Conservation (phyloP, 768 basidiomycete species). For the Boletus patriciae region DNA sequence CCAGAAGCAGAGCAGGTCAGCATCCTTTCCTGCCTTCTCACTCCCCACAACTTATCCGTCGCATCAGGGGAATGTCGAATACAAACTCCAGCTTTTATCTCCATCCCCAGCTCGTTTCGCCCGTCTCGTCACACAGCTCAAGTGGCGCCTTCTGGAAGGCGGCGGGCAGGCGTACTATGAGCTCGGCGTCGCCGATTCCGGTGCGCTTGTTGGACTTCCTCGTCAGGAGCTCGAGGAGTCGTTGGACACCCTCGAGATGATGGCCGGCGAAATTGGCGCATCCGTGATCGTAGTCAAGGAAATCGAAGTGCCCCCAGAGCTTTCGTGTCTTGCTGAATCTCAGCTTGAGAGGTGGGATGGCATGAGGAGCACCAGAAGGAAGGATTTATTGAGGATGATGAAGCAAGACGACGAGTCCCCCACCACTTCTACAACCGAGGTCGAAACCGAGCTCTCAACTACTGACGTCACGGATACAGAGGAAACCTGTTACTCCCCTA, state of each 20-base stretch:
- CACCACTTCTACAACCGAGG: slow-evolving; percentile 38
- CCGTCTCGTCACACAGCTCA: slow-evolving; percentile 90
- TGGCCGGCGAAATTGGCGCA: slow-evolving; percentile 93
- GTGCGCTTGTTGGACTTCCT: slow-evolving; percentile 78
- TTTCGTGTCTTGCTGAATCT: slow-evolving; percentile 39
- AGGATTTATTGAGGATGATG: slow-evolving; percentile 26
- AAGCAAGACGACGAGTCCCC: slow-evolving; percentile 35
- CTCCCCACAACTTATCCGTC: not conserved
- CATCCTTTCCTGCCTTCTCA: not conserved
- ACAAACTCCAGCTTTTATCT: slow-evolving; percentile 86
- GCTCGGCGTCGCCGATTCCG: slow-evolving; percentile 82
- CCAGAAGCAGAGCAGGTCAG: slow-evolving; percentile 71
- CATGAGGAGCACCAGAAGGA: slow-evolving; percentile 38
- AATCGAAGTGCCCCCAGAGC: slow-evolving; percentile 67
- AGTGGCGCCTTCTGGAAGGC: slow-evolving; percentile 89
- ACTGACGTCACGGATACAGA: slow-evolving; percentile 43
- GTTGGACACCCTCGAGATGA: slow-evolving; percentile 84
- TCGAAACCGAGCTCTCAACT: slow-evolving; percentile 38
- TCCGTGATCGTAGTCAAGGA: slow-evolving; percentile 90
- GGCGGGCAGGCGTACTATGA: slow-evolving; percentile 85
- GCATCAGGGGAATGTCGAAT: slow-evolving; percentile 82
- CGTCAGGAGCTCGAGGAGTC: slow-evolving; percentile 74
- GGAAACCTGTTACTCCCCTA: slow-evolving; percentile 22
- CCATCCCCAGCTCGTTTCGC: slow-evolving; percentile 76
- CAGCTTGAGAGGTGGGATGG: slow-evolving; percentile 37